A percentile compares a stretch with the other conserved stretches of the same genome.
Evolutionary conservation across 2,329 filamentous ascomycete genomes (phyloP).

Genomic region (Microdochium paspali): DNA sequence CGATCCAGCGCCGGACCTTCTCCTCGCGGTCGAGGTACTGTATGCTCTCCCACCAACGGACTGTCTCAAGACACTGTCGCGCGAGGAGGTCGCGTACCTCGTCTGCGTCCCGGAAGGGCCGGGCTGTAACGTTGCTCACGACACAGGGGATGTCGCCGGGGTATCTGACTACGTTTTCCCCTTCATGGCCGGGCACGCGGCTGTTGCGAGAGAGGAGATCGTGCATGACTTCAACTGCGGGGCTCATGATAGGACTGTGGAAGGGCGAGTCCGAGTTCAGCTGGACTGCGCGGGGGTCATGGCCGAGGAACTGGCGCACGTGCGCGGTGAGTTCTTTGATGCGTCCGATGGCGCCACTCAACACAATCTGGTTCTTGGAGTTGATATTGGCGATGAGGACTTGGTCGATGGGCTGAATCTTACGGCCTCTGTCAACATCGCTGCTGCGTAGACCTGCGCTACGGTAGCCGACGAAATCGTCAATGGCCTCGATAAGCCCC

Average conservation of each 20-base stretch:
- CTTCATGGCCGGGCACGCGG: slow-evolving; percentile 39
- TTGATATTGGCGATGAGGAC: slow-evolving; percentile 92
- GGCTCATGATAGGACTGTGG: slow-evolving; percentile 85
- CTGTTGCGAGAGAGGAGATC: slow-evolving; percentile 53
- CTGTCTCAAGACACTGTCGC: slow-evolving; percentile 80
- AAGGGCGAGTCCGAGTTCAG: slow-evolving; percentile 85
- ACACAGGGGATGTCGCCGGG: slow-evolving; percentile 69
- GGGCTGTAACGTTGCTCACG: slow-evolving; percentile 69
- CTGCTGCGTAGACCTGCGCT: slow-evolving; percentile 51
- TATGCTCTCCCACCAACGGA: slow-evolving; percentile 91
- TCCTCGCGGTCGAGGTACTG: slow-evolving; percentile 78
- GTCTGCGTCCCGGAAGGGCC: slow-evolving; percentile 63
- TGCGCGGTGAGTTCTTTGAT: slow-evolving; percentile 78
- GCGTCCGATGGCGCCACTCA: slow-evolving; percentile 76
- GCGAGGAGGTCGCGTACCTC: slow-evolving; percentile 74
- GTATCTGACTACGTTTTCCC: slow-evolving; percentile 61
- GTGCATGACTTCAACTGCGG: slow-evolving; percentile 67
- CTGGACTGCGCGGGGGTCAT: slow-evolving; percentile 80
- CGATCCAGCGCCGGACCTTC: slow-evolving; percentile 76
- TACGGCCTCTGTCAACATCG: slow-evolving; percentile 47
- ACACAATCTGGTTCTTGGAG: slow-evolving; percentile 89
- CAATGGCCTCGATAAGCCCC: slow-evolving; percentile 61
- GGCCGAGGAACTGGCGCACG: slow-evolving; percentile 79
- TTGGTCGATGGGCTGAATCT: slow-evolving; percentile 70
- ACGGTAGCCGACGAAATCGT: slow-evolving; percentile 67